phyloP scores from a whole-genome alignment of 768 basidiomycete species.

The Trametes punicea region DNA sequence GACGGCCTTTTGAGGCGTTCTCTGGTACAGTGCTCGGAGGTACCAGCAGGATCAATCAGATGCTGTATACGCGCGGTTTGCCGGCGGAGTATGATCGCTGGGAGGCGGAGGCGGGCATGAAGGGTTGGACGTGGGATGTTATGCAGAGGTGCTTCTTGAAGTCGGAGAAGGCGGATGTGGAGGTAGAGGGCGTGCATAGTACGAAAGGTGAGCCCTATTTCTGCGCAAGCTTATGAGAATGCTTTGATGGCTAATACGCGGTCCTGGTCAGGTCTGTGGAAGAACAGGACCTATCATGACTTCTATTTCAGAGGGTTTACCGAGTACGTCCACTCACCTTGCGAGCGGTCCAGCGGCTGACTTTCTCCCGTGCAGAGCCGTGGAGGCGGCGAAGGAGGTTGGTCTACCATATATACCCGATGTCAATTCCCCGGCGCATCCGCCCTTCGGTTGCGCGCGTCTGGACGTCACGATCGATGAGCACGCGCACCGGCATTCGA shows the following conservation, averaged over 20 bases:
- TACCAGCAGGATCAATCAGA: constrained; percentile 43
- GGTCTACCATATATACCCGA: constrained; percentile 24
- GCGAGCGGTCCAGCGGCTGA: neutral
- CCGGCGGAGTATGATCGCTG: constrained; percentile 34
- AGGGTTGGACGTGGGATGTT: constrained; percentile 36
- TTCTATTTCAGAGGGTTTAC: constrained; percentile 15
- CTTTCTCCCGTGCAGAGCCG: neutral
- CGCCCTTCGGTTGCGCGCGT: constrained; percentile 20
- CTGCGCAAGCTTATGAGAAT: neutral
- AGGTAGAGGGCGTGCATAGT: constrained; percentile 12
- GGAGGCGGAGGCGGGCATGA: constrained; percentile 24
- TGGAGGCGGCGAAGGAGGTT: constrained; percentile 19
- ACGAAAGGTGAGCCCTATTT: neutral
- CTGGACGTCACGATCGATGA: constrained; percentile 26
- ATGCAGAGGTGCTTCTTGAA: constrained; percentile 34
- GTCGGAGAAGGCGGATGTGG: constrained; percentile 27
- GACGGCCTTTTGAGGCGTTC: constrained; percentile 21
- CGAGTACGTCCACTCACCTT: neutral
- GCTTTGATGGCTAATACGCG: neutral
- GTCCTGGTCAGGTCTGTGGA: constrained; percentile 7
- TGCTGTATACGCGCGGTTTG: constrained; percentile 32
- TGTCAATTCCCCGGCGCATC: constrained; percentile 22
- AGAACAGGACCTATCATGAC: constrained; percentile 11
- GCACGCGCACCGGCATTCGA: constrained; percentile 17
- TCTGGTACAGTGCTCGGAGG: constrained; percentile 42